phyloP scores from a whole-genome alignment of 1,284 basidiomycete species.

The Neolentinus lepideus region DNA sequence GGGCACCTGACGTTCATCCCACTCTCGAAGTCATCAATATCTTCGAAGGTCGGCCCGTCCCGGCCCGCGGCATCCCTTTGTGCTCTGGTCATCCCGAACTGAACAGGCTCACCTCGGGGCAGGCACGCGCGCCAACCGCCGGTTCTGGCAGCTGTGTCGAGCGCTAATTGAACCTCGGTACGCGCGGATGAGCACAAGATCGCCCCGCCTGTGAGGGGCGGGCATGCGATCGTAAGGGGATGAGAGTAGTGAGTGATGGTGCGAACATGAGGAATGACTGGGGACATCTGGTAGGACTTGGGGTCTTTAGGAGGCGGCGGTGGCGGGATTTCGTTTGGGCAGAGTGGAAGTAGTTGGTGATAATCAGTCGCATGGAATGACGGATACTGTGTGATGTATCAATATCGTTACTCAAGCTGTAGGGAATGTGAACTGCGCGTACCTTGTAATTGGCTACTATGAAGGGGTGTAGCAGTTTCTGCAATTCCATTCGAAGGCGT shows the following conservation, averaged over 20 bases:
- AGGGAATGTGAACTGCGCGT: not conserved
- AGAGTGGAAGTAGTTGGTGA: not conserved
- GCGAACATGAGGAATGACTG: slow-evolving; percentile 7
- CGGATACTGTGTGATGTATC: not conserved
- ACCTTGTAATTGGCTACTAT: not conserved
- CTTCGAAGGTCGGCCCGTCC: slow-evolving; percentile 27
- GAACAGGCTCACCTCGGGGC: not conserved
- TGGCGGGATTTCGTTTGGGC: not conserved
- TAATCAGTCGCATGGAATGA: not conserved
- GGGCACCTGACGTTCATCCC: too few species aligned
- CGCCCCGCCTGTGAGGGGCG: slow-evolving; percentile 30
- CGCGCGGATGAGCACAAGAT: slow-evolving; percentile 27
- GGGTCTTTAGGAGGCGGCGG: slow-evolving; percentile 17
- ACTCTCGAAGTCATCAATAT: slow-evolving; percentile 18
- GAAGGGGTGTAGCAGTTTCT: not conserved
- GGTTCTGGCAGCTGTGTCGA: not conserved
- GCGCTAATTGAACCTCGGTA: slow-evolving; percentile 27
- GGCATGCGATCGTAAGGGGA: slow-evolving; percentile 28
- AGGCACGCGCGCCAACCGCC: slow-evolving; percentile 19
- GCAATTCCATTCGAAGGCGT: not conserved
- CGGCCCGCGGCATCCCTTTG: slow-evolving; percentile 7
- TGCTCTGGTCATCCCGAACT: not conserved
- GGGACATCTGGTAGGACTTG: not conserved
- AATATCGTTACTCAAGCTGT: not conserved
- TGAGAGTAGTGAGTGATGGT: slow-evolving; percentile 32